Conservation (phyloP, 208 protist species). For the Crithidia expoeki region DNA sequence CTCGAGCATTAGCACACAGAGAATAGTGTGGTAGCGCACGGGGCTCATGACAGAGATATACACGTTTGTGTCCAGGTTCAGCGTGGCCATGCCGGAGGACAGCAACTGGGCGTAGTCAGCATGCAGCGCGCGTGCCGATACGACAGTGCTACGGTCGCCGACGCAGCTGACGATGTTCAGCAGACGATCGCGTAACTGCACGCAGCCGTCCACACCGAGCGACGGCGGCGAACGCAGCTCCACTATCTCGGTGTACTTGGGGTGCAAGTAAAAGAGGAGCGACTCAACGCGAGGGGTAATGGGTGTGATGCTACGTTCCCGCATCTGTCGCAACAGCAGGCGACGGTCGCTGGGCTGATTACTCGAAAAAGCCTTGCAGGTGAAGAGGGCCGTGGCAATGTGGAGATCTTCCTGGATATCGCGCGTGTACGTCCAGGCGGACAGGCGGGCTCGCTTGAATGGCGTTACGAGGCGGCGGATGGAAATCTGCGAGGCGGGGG, state of each 20-base stretch:
- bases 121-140: conserved; percentile 34
- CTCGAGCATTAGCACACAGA: conserved; percentile 50
- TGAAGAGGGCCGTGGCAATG: conserved; percentile 70
- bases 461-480: conserved; percentile 43
- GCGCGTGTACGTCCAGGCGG: conserved; percentile 28
- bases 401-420: conserved; percentile 67
- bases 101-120: conserved; percentile 39
- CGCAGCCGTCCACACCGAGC: conserved; percentile 43
- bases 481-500: conserved; percentile 22
- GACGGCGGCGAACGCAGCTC: conserved; percentile 49
- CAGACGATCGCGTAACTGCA: conserved; percentile 45
- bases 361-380: conserved; percentile 57
- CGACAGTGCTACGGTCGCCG: conserved; percentile 50
- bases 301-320: conserved; percentile 28
- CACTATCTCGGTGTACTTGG: conserved; percentile 48
- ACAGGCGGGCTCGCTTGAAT: conserved; percentile 24
- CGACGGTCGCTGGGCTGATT: conserved; percentile 13
- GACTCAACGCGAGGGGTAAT: conserved; percentile 54
- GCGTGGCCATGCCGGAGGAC: conserved; percentile 17
- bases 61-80: conserved; percentile 34
- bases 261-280: conserved; percentile 54
- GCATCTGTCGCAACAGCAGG: conserved; percentile 15
- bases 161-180: conserved; percentile 53
- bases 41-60: conserved; percentile 47
- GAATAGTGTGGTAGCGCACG: conserved; percentile 46